Evolutionary conservation across 768 basidiomycete genomes (phyloP), one percentile per base, ranked within the genome.

Genomic region (Trametopsis cervina): DNA sequence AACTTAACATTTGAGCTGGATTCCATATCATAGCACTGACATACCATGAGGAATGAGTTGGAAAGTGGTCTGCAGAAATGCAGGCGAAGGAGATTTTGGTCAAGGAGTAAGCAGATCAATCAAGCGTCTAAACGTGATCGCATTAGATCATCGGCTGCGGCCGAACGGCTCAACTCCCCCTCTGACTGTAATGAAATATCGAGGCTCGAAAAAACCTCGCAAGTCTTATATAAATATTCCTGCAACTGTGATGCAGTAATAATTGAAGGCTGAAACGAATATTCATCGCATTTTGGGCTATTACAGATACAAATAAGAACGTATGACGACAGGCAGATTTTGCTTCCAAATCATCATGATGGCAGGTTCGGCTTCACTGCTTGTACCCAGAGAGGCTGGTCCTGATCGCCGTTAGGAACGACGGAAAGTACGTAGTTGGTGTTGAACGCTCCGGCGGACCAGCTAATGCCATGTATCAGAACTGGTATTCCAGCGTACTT

Each of bases 361-460:
- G 61, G 61, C 11, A 63, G 52, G 54, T 63, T 61, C 23, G 61
- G 61, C 43, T 53, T 35, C 26, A 61, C 60, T 36, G 71, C 71
- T 46, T 64, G 62, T 27, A 58, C 60, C 71, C 71, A 74, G 24
- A 74, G 54, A 17, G 69, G 70, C 56, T 75, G 72, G 55, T 76
- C 74, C 40, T 74, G 73, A 54, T 75, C 64, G 18, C 68, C 51
- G 60, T 68, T 69, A 18, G 78, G 78, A 9, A 72, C 73, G 40
- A 76, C 61, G 21, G 71, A 68, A 40, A 78, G 66, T n/a, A 65
- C 64, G 58, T 80, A 80, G 42, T 64, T 68, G 1, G 73, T 69
- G 49, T 70, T 70, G 60, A 78, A 80, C 2, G 71, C 64, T 38
- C 77, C 76, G 33, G 72, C 78, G 50, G 73, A 66, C 78, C 76